phyloP scores from a whole-genome alignment of 805 yeast species.

The Ogataea salicorniae region DNA sequence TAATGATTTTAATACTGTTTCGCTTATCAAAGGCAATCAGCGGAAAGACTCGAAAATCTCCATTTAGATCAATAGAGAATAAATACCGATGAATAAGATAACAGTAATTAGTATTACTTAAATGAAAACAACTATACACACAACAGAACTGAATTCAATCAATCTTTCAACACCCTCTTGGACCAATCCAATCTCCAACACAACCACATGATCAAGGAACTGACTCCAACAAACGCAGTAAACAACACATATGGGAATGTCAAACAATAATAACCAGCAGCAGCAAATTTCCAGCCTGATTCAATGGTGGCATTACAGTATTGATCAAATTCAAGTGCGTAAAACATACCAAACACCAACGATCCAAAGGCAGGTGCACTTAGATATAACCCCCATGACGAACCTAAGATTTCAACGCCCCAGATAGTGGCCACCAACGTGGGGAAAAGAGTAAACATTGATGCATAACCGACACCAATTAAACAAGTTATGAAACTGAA shows the following conservation, averaged over 20 bases:
- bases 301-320: conserved; percentile 21
- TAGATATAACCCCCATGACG: conserved; percentile 84
- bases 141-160: not conserved
- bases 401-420: conserved; percentile 82
- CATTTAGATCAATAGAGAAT: too few species aligned
- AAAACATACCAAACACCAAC: conserved; percentile 58
- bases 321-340: conserved; percentile 57
- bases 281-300: not conserved
- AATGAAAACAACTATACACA: not conserved
- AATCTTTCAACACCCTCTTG: not conserved
- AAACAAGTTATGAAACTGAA: conserved; percentile 21
- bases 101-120: conserved; percentile 1
- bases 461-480: conserved; percentile 74
- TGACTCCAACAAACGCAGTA: conserved; percentile 6
- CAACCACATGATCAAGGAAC: conserved; percentile 9
- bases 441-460: conserved; percentile 75
- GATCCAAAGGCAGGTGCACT: conserved; percentile 85
- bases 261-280: conserved; percentile 9
- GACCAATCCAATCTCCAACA: conserved; percentile 17
- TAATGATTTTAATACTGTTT: too few species aligned
- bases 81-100: too few species aligned
- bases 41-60: too few species aligned
- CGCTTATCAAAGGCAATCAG: too few species aligned
- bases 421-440: conserved; percentile 71
- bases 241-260: conserved; percentile 14